A percentile compares a stretch with the other conserved stretches of the same genome.
Evolutionary conservation across 2,329 filamentous ascomycete genomes (phyloP).

Genomic region (Sarocladiaceae sp.): DNA sequence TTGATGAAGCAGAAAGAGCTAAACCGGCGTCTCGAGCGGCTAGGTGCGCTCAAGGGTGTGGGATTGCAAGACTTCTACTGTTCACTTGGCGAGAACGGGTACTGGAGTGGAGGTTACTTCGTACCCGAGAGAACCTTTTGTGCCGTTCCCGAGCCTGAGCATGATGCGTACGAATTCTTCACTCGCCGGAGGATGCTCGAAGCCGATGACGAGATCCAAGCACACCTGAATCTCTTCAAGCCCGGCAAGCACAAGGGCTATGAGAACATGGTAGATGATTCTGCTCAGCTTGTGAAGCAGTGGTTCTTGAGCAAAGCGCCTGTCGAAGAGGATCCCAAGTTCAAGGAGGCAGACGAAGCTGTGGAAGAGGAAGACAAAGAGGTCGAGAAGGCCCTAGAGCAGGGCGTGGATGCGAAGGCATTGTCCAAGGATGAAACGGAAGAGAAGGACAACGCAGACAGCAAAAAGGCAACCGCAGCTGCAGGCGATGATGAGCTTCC

Average conservation of each 20-base stretch:
- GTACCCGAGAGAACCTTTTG: slow-evolving; percentile 75
- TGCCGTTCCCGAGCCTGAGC: slow-evolving; percentile 55
- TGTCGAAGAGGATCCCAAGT: slow-evolving; percentile 42
- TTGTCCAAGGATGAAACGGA: slow-evolving; percentile 14
- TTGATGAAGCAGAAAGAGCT: slow-evolving; percentile 72
- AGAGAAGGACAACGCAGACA: slow-evolving; percentile 2
- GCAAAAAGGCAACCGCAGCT: slow-evolving; percentile 4
- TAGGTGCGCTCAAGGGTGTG: slow-evolving; percentile 58
- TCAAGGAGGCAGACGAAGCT: slow-evolving; percentile 33
- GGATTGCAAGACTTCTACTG: slow-evolving; percentile 74
- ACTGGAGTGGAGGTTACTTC: slow-evolving; percentile 56
- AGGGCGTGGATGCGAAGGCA: slow-evolving; percentile 13
- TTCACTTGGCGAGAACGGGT: slow-evolving; percentile 67
- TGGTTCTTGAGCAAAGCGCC: slow-evolving; percentile 50
- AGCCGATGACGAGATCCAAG: slow-evolving; percentile 65
- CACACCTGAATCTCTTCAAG: slow-evolving; percentile 65
- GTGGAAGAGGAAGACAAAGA: slow-evolving; percentile 25
- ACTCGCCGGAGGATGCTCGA: slow-evolving; percentile 58
- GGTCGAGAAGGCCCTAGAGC: slow-evolving; percentile 26
- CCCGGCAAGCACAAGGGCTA: slow-evolving; percentile 60
- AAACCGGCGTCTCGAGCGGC: slow-evolving; percentile 58
- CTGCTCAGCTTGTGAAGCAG: slow-evolving; percentile 50
- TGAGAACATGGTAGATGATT: slow-evolving; percentile 56
- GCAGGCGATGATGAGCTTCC: slow-evolving; percentile 20
- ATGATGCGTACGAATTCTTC: slow-evolving; percentile 37